Conservation (phyloP, 108 stramenopile genomes). For the Skeletonema menzelii region DNA sequence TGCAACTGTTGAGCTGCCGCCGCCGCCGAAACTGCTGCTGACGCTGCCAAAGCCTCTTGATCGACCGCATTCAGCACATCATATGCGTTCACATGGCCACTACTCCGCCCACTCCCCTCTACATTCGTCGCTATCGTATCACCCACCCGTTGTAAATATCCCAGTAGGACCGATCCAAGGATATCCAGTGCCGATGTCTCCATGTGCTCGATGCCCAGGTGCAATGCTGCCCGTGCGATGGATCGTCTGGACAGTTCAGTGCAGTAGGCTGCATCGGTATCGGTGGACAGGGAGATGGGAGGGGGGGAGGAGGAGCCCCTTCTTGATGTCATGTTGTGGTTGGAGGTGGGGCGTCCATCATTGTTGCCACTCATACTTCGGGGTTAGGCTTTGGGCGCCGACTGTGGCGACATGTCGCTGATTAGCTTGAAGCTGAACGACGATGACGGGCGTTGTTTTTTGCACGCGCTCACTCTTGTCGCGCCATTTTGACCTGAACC, state of each 20-base stretch:
- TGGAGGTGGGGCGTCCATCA: background rate
- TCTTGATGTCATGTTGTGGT: background rate
- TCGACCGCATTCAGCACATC: constrained; percentile 80
- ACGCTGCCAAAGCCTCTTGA: too few relatives aligned
- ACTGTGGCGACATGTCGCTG: too few relatives aligned
- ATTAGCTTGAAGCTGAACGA: too few relatives aligned
- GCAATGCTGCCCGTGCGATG: constrained; percentile 80
- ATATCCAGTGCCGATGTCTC: constrained; percentile 68
- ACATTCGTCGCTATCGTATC: constrained; percentile 57
- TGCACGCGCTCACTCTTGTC: too few relatives aligned
- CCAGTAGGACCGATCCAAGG: constrained; percentile 62
- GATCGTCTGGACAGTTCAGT: constrained; percentile 67
- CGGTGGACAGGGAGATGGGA: constrained; percentile 24
- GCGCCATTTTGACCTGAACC: too few relatives aligned
- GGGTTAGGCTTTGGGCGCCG: too few relatives aligned
- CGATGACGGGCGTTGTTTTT: too few relatives aligned
- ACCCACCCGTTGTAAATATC: constrained; percentile 64
- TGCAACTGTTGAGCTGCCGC: constrained; percentile 47
- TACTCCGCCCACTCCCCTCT: constrained; percentile 73
- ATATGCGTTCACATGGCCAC: constrained; percentile 76
- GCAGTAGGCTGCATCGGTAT: constrained; percentile 54
- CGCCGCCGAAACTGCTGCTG: too few relatives aligned
- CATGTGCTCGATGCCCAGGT: constrained; percentile 78
- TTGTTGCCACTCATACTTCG: too few relatives aligned
- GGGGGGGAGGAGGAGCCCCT: background rate